Conservation (phyloP, 768 basidiomycete genomes). For the Podaxis sp. region DNA sequence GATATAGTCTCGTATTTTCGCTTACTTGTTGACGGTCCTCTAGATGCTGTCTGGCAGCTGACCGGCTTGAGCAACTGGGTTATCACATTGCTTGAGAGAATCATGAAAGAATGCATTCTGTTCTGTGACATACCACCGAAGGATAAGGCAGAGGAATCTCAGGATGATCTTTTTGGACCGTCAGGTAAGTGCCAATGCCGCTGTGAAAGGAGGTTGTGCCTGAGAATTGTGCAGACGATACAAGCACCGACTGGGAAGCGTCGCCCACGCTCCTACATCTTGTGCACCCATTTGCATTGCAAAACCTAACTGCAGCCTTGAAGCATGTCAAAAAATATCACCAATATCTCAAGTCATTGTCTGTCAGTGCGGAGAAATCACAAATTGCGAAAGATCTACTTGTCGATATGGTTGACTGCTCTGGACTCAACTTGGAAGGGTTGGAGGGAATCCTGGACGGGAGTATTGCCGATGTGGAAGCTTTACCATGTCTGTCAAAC, state of each 20-base stretch:
- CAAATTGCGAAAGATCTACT: constrained; percentile 65
- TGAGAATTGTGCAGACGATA: not conserved
- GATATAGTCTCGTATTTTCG: not conserved
- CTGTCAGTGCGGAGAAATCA: constrained; percentile 59
- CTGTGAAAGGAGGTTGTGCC: too few species aligned
- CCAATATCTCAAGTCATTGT: constrained; percentile 48
- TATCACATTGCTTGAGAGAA: constrained; percentile 56
- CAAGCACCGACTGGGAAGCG: not conserved
- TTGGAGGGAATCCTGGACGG: constrained; percentile 49
- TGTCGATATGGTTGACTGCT: constrained; percentile 61
- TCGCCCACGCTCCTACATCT: constrained; percentile 51
- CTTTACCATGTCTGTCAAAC: constrained; percentile 31
- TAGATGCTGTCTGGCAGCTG: constrained; percentile 76
- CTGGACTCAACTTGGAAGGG: constrained; percentile 59
- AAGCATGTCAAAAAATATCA: constrained; percentile 61
- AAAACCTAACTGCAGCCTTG: constrained; percentile 48
- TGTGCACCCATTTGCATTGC: constrained; percentile 59
- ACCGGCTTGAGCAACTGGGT: constrained; percentile 63
- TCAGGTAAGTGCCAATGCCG: constrained; percentile 1
- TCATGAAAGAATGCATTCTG: constrained; percentile 57
- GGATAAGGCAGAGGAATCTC: constrained; percentile 14
- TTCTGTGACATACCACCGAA: constrained; percentile 25
- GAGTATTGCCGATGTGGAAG: constrained; percentile 30
- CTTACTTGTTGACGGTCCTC: not conserved
- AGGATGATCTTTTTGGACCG: constrained; percentile 18